phyloP scores from a whole-genome alignment of 176 grass and related monocot genomes.

The Raddia distichophylla region DNA sequence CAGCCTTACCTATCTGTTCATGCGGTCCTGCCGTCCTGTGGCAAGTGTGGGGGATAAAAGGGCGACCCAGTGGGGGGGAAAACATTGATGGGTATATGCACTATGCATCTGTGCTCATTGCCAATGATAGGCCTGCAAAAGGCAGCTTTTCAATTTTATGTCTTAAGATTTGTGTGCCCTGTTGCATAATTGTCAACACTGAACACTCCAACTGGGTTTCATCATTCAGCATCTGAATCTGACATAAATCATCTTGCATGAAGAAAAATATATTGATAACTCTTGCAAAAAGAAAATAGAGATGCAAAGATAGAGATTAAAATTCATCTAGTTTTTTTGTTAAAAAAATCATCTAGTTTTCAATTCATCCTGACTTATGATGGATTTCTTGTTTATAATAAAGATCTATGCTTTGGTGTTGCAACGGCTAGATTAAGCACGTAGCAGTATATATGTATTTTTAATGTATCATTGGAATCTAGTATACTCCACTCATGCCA shows the following conservation, averaged over 20 bases:
- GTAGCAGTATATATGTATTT: not conserved
- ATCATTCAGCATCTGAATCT: conserved; percentile 17
- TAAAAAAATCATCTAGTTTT: not conserved
- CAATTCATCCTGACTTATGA: not conserved
- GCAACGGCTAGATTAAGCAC: conserved; percentile 24
- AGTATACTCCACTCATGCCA: not conserved
- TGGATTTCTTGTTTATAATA: not conserved
- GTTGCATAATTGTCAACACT: not conserved
- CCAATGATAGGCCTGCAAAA: conserved; percentile 32
- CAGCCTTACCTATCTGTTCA: not conserved
- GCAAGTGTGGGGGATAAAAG: not conserved
- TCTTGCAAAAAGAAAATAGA: not conserved
- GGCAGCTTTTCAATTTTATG: conserved; percentile 29
- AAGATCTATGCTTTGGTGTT: not conserved
- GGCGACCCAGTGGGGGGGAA: conserved; percentile 7
- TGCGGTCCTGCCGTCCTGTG: conserved; percentile 18
- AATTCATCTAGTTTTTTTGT: no score
- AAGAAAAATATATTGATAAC: not conserved
- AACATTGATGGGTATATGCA: conserved; percentile 42
- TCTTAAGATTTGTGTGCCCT: not conserved
- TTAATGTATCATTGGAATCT: not conserved
- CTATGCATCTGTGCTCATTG: conserved; percentile 37
- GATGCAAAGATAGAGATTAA: no score
- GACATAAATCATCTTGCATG: conserved; percentile 11
- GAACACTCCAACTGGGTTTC: conserved; percentile 10